Percentiles rank a stretch among this genome's conserved stretches.
Evolutionary conservation across 139 green algal genomes (phyloP).

Genomic region (Chlamydomonas sphaeroides): DNA sequence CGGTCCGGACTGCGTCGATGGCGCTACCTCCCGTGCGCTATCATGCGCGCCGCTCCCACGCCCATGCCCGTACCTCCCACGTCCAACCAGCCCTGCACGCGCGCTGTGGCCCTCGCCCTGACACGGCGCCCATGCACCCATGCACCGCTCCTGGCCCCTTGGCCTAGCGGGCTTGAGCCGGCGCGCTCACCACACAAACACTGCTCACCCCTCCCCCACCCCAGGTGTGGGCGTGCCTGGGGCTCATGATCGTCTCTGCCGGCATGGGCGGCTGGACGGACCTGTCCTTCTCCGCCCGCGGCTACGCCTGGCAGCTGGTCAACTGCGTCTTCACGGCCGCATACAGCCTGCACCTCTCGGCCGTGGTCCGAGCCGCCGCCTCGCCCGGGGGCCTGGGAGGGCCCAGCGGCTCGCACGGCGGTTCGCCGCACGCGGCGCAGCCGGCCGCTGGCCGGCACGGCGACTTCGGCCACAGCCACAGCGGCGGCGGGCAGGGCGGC

Average conservation of each 20-base stretch:
- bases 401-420: background rate
- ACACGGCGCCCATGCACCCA: too few relatives aligned
- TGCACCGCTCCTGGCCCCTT: too few relatives aligned
- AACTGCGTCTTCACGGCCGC: slow-evolving; percentile 90
- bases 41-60: too few relatives aligned
- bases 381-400: background rate
- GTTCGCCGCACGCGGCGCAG: background rate
- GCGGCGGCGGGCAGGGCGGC: background rate
- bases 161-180: too few relatives aligned
- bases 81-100: too few relatives aligned
- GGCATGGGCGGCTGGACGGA: slow-evolving; percentile 84
- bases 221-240: slow-evolving; percentile 76
- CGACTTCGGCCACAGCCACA: background rate
- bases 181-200: too few relatives aligned
- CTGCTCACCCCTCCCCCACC: background rate
- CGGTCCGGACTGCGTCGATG: too few relatives aligned
- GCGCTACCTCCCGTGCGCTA: too few relatives aligned
- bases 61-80: too few relatives aligned
- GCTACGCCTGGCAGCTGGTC: slow-evolving; percentile 90
- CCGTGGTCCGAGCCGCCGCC: slow-evolving; percentile 23
- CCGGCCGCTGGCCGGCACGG: background rate
- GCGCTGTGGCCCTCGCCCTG: too few relatives aligned
- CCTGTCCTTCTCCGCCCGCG: slow-evolving; percentile 76
- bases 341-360: slow-evolving; percentile 85
- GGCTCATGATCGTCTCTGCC: slow-evolving; percentile 86